These are phyloP conservation scores for Melanomma pulvis-pyrius DNA, from an alignment of 495 filamentous ascomycete genomes.

Conservation along the genomic window DNA sequence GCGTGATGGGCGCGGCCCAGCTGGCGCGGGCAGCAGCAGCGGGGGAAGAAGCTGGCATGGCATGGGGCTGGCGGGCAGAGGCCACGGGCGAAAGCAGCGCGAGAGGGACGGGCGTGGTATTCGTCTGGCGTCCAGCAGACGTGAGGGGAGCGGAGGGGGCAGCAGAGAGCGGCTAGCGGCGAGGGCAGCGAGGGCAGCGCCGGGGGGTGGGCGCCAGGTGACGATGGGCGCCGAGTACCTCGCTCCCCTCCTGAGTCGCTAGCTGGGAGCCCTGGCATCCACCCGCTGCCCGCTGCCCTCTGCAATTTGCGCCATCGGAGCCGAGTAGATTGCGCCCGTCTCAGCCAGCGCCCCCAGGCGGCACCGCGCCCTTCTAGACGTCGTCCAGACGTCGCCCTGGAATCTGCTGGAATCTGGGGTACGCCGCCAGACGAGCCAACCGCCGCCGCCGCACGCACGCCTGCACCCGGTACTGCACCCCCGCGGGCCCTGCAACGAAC, in stretches of 20 bases:
- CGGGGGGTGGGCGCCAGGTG: neutral
- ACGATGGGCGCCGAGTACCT: too few relatives aligned
- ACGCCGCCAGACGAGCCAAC: slow-evolving; percentile 22
- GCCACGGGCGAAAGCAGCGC: neutral
- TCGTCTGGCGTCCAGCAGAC: neutral
- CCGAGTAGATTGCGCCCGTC: slow-evolving; percentile 24
- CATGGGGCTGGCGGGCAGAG: too few relatives aligned
- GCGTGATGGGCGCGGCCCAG: slow-evolving; percentile 19
- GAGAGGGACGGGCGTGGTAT: slow-evolving; percentile 3
- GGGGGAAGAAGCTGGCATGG: neutral
- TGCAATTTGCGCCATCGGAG: slow-evolving; percentile 26
- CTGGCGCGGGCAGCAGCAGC: slow-evolving; percentile 2
- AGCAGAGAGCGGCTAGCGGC: neutral
- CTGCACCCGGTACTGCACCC: slow-evolving; percentile 3
- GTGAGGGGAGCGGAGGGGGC: neutral
- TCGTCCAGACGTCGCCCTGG: neutral
- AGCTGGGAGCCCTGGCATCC: neutral
- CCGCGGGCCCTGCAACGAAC: slow-evolving; percentile 11
- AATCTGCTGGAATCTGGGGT: slow-evolving; percentile 30
- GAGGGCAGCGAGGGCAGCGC: neutral
- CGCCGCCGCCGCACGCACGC: neutral
- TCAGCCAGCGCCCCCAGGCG: slow-evolving; percentile 8
- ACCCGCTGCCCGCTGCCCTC: neutral
- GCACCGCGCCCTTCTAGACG: slow-evolving; percentile 25
- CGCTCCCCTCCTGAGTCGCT: too few relatives aligned